Percentiles rank a stretch among this genome's conserved stretches.
Conservation (phyloP, 352 stramenopile genomes). For the Globisporangium nagaii region DNA sequence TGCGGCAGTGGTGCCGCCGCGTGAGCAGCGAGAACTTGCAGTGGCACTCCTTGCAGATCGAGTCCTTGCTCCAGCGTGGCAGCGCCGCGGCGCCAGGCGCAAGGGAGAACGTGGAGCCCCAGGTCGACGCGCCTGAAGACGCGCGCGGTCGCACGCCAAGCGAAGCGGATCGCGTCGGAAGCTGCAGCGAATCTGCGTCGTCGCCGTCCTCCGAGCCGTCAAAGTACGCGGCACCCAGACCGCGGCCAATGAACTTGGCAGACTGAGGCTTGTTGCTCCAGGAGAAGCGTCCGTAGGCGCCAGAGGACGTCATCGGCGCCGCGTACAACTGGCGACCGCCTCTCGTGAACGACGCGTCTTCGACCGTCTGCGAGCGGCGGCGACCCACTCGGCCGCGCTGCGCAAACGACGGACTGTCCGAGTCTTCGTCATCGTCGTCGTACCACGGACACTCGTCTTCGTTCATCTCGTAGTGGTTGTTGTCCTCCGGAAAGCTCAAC, state of each 20-base stretch:
- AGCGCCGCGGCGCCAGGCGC: slow-evolving; percentile 14
- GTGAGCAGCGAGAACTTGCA: slow-evolving; percentile 67
- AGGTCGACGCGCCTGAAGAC: slow-evolving; percentile 24
- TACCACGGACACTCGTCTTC: slow-evolving; percentile 15
- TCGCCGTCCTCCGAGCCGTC: slow-evolving; percentile 7
- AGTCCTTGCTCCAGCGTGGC: slow-evolving; percentile 66
- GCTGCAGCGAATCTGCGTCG: slow-evolving; percentile 2
- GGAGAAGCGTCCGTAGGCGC: slow-evolving; percentile 1
- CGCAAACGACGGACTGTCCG: background rate
- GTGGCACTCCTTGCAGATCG: slow-evolving; percentile 58
- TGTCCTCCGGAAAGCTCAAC: slow-evolving; percentile 17
- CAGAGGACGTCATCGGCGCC: slow-evolving; percentile 6
- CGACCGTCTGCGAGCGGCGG: slow-evolving; percentile 17
- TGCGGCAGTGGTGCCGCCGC: slow-evolving; percentile 78
- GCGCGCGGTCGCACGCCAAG: slow-evolving; percentile 16
- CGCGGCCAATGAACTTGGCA: slow-evolving; percentile 6
- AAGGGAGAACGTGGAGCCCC: slow-evolving; percentile 11
- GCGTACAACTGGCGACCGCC: slow-evolving; percentile 13
- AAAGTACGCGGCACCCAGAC: slow-evolving; percentile 6
- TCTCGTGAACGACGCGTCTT: slow-evolving; percentile 15
- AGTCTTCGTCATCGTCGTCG: slow-evolving; percentile 16
- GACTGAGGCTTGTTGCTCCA: slow-evolving; percentile 7
- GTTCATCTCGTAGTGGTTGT: slow-evolving; percentile 16
- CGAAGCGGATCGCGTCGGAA: slow-evolving; percentile 8
- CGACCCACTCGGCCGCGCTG: background rate